A percentile compares a stretch with the other conserved stretches of the same genome.
Evolutionary conservation across 805 yeast species (phyloP).

Genomic region (Ogataea methylovora): DNA sequence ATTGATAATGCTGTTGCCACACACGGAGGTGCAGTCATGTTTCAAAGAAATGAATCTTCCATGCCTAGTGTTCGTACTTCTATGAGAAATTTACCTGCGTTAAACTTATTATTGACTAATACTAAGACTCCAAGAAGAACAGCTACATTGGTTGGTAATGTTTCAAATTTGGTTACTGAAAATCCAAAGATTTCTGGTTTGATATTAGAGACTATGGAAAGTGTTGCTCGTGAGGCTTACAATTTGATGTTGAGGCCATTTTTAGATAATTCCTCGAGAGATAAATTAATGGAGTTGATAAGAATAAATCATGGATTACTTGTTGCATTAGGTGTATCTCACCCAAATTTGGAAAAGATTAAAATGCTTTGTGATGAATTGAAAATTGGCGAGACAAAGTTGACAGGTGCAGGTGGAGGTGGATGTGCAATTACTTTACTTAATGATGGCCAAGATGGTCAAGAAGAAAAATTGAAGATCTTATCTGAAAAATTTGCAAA

Average conservation of each 20-base stretch:
- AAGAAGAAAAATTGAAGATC: constrained; percentile 23
- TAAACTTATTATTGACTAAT: constrained; percentile 71
- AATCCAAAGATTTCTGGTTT: constrained; percentile 49
- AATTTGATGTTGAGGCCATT: constrained; percentile 48
- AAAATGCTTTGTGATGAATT: constrained; percentile 57
- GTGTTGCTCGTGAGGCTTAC: constrained; percentile 66
- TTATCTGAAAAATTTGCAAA: constrained; percentile 29
- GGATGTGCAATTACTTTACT: constrained; percentile 93
- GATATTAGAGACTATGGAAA: constrained; percentile 71
- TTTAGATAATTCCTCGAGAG: constrained; percentile 33
- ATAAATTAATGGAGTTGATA: constrained; percentile 51
- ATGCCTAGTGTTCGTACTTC: constrained; percentile 57
- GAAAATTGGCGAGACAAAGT: constrained; percentile 76
- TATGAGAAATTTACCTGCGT: constrained; percentile 66
- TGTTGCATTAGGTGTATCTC: constrained; percentile 84
- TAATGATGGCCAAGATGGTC: constrained; percentile 33
- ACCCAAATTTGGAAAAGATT: constrained; percentile 79
- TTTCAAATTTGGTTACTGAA: constrained; percentile 43
- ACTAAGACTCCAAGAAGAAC: constrained; percentile 86
- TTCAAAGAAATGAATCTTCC: constrained; percentile 55
- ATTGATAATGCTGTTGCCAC: constrained; percentile 96
- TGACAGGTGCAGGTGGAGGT: constrained; percentile 99
- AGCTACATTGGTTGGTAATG: constrained; percentile 73
- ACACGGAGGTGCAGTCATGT: constrained; percentile 91
- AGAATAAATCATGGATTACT: constrained; percentile 83